These are phyloP conservation scores for Cladobotryum protrusum DNA, from an alignment of 2,329 filamentous ascomycete species.

Conservation along the genomic window DNA sequence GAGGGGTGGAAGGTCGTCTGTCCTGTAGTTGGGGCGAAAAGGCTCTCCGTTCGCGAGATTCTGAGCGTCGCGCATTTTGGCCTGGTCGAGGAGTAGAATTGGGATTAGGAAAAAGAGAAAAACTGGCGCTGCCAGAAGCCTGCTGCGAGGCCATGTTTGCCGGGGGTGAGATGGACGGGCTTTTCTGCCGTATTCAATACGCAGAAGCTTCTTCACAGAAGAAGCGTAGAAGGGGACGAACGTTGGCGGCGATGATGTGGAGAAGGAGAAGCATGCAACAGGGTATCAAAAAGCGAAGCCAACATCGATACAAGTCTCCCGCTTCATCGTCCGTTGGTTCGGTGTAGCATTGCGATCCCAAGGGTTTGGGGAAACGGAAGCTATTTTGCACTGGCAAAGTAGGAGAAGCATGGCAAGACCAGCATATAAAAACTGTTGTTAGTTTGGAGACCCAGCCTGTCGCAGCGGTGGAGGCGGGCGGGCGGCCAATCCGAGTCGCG, in stretches of 20 bases:
- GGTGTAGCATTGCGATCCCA: conserved; percentile 11
- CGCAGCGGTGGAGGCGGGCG: conserved; percentile 2
- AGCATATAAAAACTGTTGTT: conserved; percentile 8
- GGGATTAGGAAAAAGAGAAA: conserved; percentile 52
- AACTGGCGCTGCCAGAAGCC: conserved; percentile 38
- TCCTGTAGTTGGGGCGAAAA: conserved; percentile 32
- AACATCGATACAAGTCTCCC: conserved; percentile 16
- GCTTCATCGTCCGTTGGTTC: conserved; percentile 20
- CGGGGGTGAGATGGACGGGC: neutral
- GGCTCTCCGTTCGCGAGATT: conserved; percentile 31
- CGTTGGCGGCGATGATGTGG: neutral
- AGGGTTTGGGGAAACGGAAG: conserved; percentile 8
- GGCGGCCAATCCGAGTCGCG: neutral
- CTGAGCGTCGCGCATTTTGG: conserved; percentile 28
- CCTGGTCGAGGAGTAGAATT: conserved; percentile 27
- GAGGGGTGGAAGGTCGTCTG: conserved; percentile 21
- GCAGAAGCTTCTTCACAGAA: conserved; percentile 20
- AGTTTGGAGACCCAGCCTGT: conserved; percentile 1
- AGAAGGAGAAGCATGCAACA: conserved; percentile 2
- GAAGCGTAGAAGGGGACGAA: conserved; percentile 11
- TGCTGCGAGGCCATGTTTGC: conserved; percentile 32
- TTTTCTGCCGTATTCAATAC: conserved; percentile 17
- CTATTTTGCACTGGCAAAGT: conserved; percentile 4
- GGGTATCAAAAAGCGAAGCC: conserved; percentile 12
- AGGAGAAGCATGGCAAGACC: conserved; percentile 3